Percentiles rank a stretch among this genome's conserved stretches.
phyloP scores from a whole-genome alignment of 2,329 filamentous ascomycete genomes.

The Ploettnerulaceae sp. region DNA sequence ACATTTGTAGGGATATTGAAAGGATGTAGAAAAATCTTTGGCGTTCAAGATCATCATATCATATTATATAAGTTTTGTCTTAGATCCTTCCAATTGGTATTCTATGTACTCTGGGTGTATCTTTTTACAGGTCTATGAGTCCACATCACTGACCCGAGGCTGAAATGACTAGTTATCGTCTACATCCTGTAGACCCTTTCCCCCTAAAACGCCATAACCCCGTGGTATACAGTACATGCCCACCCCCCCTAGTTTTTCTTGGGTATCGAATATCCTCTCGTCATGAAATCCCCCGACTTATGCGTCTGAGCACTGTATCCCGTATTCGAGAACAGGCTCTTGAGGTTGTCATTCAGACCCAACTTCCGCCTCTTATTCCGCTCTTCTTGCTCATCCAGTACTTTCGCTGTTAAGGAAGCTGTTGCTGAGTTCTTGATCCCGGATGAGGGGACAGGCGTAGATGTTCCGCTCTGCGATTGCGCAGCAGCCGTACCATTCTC shows the following conservation, averaged over 20 bases:
- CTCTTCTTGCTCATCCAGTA: constrained; percentile 81
- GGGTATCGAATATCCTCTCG: constrained; percentile 50
- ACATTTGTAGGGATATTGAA: background rate
- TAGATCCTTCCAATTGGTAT: no score
- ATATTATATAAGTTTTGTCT: background rate
- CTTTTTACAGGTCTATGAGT: no score
- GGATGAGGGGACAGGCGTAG: constrained; percentile 30
- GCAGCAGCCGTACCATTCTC: constrained; percentile 23
- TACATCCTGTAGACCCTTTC: background rate
- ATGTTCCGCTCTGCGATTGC: constrained; percentile 30
- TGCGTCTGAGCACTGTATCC: constrained; percentile 38
- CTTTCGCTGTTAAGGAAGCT: constrained; percentile 77
- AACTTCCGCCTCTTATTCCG: constrained; percentile 74
- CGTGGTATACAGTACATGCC: background rate
- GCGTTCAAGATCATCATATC: background rate
- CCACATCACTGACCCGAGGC: background rate
- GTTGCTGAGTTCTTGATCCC: constrained; percentile 87
- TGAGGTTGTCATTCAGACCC: constrained; percentile 50
- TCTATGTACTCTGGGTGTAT: background rate
- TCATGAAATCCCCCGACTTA: constrained; percentile 51
- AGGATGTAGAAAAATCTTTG: constrained; percentile 4
- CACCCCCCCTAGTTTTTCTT: constrained; percentile 28
- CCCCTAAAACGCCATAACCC: constrained; percentile 1
- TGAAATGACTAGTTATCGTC: background rate
- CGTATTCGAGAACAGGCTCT: constrained; percentile 47